Evolutionary conservation across 495 filamentous ascomycete genomes (phyloP), one percentile per base, ranked within the genome.

Genomic region (Tuber umbilicatum): DNA sequence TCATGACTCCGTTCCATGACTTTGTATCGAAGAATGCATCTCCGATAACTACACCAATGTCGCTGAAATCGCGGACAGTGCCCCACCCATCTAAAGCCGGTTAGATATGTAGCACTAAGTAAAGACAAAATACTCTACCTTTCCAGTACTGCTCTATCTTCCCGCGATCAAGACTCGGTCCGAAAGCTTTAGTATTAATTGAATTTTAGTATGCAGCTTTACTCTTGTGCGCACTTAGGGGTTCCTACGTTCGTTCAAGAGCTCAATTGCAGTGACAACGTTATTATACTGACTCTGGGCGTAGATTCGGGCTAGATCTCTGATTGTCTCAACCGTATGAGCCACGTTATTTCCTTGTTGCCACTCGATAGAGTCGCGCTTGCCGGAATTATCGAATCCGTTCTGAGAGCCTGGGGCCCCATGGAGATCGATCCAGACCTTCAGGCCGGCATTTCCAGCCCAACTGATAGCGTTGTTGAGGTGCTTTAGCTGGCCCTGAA

Each of bases 371-470:
- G 84, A 73, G n/a, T 90, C 92, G 75, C 87, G 87, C 72, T 85
- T 85, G 14, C 91, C 92, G 68, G 86, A 89, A 83, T 94, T 93
- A 82, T 93, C 93, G 82, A 93, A 93, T 27, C 92, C 92, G 78
- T 94, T 94, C 81, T 94, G 92, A 38, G 89, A 91, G 16, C 90
- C 91, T 35, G 92, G 92, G 31, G 88, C 91, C 87, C 91, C 91
- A 77, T 92, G 90, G 50, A 92, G 82, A 79, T 92, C 91, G 77
- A 93, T 85, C 79, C 91, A 86, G 50, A 93, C 89, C 79, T 89
- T 91, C 35, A 93, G 80, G 21, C 89, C 88, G 47, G 87, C 85
- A 67, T 72, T 82, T 75, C 88, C 80, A 31, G 92, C 92, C 92
- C 92, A 94, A 47, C 83, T 83, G 23, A 93, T 86, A 9, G 92